Conservation (phyloP, 1,284 basidiomycete genomes). For the Phellopilus nigrolimitatus region DNA sequence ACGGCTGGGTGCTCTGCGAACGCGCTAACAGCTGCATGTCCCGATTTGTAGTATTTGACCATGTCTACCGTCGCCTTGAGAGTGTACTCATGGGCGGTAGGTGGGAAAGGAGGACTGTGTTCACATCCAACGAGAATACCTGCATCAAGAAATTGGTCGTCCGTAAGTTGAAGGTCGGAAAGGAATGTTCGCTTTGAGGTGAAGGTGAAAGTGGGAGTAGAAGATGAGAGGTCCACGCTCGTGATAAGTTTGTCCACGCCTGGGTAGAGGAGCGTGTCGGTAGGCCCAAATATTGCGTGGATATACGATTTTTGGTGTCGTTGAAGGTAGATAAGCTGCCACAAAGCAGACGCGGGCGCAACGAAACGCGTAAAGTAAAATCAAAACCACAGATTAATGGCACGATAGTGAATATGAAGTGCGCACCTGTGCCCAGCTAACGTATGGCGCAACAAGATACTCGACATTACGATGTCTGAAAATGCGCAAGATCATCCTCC, state of each 20-base stretch:
- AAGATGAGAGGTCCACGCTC: conserved; percentile 68
- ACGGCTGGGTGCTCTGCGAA: conserved; percentile 77
- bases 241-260: conserved; percentile 91
- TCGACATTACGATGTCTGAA: conserved; percentile 96
- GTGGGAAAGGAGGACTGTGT: conserved; percentile 83
- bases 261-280: conserved; percentile 87
- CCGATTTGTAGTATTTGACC: conserved; percentile 86
- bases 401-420: conserved; percentile 9
- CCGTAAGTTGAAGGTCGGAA: conserved; percentile 68
- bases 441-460: conserved; percentile 93
- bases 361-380: conserved; percentile 19
- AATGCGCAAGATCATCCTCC: conserved; percentile 87
- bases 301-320: conserved; percentile 93
- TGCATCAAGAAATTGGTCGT: conserved; percentile 95
- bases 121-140: conserved; percentile 91
- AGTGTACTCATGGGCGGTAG: conserved; percentile 71
- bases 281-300: conserved; percentile 90
- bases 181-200: conserved; percentile 80
- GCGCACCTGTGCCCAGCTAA: conserved; percentile 87
- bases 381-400: conserved; percentile 15
- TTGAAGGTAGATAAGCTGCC: conserved; percentile 87
- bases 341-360: conserved; percentile 15
- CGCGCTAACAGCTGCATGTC: conserved; percentile 74
- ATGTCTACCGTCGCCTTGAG: conserved; percentile 84
- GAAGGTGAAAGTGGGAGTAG: conserved; percentile 74